phyloP scores from a whole-genome alignment of 2,329 filamentous ascomycete genomes.

The Beauveria medogensis region DNA sequence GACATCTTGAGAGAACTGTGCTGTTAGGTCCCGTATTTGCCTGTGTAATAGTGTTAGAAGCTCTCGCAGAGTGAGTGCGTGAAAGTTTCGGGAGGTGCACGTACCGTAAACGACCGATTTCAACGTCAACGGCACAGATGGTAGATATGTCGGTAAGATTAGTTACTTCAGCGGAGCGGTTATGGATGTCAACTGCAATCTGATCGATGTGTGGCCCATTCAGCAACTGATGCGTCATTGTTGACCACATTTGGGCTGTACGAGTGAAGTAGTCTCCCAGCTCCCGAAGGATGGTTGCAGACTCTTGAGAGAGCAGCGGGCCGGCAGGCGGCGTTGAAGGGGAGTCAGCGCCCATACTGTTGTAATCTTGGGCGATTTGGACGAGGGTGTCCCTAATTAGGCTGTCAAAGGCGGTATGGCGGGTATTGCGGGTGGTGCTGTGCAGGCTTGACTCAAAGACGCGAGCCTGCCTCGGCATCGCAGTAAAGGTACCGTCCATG shows the following conservation, averaged over 20 bases:
- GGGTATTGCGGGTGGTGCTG: not conserved
- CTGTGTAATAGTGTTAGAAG: constrained; percentile 16
- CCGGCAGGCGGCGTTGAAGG: constrained; percentile 12
- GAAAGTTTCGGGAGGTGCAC: constrained; percentile 5
- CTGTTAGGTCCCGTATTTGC: constrained; percentile 26
- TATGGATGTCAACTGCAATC: constrained; percentile 21
- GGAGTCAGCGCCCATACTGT: constrained; percentile 4
- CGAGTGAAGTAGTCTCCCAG: constrained; percentile 29
- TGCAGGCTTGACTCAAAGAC: constrained; percentile 10
- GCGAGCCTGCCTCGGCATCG: constrained; percentile 1
- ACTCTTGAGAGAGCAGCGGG: constrained; percentile 9
- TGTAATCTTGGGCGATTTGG: not conserved
- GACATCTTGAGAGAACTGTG: constrained; percentile 27
- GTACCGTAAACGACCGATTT: constrained; percentile 27
- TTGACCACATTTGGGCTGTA: constrained; percentile 26
- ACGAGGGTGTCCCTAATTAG: constrained; percentile 7
- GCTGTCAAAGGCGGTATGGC: not conserved
- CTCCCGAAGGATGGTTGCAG: constrained; percentile 24
- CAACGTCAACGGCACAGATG: constrained; percentile 24
- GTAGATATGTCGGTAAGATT: constrained; percentile 22
- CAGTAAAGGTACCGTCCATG: constrained; percentile 4
- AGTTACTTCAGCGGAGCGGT: constrained; percentile 18
- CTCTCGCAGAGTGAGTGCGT: not conserved
- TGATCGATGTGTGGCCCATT: constrained; percentile 25
- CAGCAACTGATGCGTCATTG: constrained; percentile 26